A percentile compares a stretch with the other conserved stretches of the same genome.
Evolutionary conservation across 305 asterid genomes (phyloP).

Genomic region (Caryopteris hybrid): DNA sequence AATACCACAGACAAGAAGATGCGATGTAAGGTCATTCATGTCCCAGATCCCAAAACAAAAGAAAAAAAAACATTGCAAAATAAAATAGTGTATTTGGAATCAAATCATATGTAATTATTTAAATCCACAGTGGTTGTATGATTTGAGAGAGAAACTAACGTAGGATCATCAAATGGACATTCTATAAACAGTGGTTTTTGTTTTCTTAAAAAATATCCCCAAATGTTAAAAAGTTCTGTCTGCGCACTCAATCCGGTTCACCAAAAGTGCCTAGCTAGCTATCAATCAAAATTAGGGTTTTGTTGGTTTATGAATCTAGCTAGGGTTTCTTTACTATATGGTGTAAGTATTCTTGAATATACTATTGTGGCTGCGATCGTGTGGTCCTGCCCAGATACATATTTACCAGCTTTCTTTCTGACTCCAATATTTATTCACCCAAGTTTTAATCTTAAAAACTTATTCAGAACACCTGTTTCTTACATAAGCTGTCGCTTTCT

Average conservation of each 20-base stretch:
- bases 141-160: conserved; percentile 40
- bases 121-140: conserved; percentile 31
- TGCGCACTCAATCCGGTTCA: conserved; percentile 16
- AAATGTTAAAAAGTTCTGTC: neutral
- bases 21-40: conserved; percentile 28
- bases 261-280: neutral
- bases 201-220: neutral
- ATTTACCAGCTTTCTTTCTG: neutral
- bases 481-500: conserved; percentile 20
- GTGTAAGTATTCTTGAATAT: conserved; percentile 12
- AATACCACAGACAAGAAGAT: conserved; percentile 22
- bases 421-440: neutral
- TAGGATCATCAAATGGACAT: neutral
- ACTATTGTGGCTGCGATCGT: conserved; percentile 26
- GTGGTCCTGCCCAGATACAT: conserved; percentile 41
- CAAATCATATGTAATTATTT: conserved; percentile 20
- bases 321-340: conserved; percentile 46
- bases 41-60: conserved; percentile 33
- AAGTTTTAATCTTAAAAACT: neutral
- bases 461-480: neutral
- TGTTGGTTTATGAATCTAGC: conserved; percentile 17
- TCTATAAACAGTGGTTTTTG: neutral
- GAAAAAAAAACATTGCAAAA: conserved; percentile 11
- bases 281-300: conserved; percentile 36
- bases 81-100: conserved; percentile 4